A percentile compares a stretch with the other conserved stretches of the same genome.
Conservation (phyloP, 192 early-diverging fungal genomes). For the Podochytrium sp. region DNA sequence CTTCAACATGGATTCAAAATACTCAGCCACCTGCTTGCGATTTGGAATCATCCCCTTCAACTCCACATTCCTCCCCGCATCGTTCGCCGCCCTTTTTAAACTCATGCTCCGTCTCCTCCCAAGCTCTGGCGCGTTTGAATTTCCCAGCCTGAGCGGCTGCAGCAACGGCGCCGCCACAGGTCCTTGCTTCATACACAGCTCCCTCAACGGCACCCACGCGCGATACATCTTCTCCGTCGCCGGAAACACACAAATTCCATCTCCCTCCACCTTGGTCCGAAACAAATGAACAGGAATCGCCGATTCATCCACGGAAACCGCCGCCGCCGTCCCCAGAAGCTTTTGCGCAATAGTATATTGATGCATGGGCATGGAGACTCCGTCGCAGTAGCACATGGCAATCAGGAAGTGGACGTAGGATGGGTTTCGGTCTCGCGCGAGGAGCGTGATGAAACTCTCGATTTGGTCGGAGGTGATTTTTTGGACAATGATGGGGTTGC, state of each 20-base stretch:
- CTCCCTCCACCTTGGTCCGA: not conserved
- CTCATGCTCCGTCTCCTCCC: constrained; percentile 23
- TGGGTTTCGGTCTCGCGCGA: constrained; percentile 34
- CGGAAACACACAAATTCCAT: constrained; percentile 23
- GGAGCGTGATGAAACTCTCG: constrained; percentile 28
- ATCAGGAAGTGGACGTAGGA: constrained; percentile 41
- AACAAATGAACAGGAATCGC: constrained; percentile 15
- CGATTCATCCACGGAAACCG: not conserved
- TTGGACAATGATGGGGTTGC: constrained; percentile 37
- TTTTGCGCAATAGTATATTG: constrained; percentile 36
- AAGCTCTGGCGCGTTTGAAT: not conserved
- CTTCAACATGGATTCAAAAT: constrained; percentile 31
- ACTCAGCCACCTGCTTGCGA: constrained; percentile 6
- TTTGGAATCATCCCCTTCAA: constrained; percentile 14
- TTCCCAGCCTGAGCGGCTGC: not conserved
- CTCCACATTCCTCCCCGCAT: not conserved
- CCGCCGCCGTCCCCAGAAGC: not conserved
- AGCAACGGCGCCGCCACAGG: too few relatives aligned
- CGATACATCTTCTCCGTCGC: constrained; percentile 13
- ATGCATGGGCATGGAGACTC: constrained; percentile 28
- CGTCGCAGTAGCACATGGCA: constrained; percentile 41
- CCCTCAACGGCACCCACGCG: constrained; percentile 28
- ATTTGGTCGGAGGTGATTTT: constrained; percentile 31
- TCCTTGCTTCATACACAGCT: constrained; percentile 33
- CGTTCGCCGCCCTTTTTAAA: not conserved